A percentile compares a stretch with the other conserved stretches of the same genome.
Evolutionary conservation across 371 early-diverging fungal genomes (phyloP).

Genomic region (Phascolomyces articulosus): DNA sequence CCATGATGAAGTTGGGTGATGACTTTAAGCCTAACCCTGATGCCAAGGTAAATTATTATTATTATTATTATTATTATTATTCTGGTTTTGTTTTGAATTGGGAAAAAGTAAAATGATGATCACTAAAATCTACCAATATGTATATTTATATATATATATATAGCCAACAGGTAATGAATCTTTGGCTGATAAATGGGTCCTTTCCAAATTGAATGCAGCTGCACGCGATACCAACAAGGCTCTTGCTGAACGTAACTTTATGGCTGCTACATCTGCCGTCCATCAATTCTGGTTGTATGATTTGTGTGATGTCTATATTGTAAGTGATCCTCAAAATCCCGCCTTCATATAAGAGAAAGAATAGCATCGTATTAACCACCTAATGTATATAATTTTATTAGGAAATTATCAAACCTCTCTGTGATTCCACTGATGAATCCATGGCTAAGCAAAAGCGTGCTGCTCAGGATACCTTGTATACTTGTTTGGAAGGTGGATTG

Average conservation of each 20-base stretch:
- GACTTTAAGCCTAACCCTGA: constrained; percentile 73
- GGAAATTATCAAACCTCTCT: constrained; percentile 89
- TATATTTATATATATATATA: not conserved
- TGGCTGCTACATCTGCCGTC: constrained; percentile 89
- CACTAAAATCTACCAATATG: no score
- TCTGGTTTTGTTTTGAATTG: no score
- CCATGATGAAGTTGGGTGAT: constrained; percentile 88
- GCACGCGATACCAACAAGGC: constrained; percentile 76
- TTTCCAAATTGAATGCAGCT: constrained; percentile 87
- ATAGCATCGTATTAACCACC: no score
- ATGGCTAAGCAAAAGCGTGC: constrained; percentile 59
- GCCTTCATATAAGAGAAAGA: not conserved
- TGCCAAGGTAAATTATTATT: constrained; percentile 46
- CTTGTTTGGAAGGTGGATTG: constrained; percentile 92
- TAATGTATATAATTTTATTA: not conserved
- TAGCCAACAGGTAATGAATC: constrained; percentile 82
- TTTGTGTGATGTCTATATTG: constrained; percentile 97
- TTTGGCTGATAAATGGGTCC: constrained; percentile 93
- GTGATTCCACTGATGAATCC: constrained; percentile 55
- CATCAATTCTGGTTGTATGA: constrained; percentile 98
- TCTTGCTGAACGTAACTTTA: constrained; percentile 92
- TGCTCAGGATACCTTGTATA: constrained; percentile 88
- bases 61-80: not conserved
- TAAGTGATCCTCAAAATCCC: no score
- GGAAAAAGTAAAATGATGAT: no score